Evolutionary conservation across 108 stramenopile genomes (phyloP).

Genomic region (Cyclotella atomus): DNA sequence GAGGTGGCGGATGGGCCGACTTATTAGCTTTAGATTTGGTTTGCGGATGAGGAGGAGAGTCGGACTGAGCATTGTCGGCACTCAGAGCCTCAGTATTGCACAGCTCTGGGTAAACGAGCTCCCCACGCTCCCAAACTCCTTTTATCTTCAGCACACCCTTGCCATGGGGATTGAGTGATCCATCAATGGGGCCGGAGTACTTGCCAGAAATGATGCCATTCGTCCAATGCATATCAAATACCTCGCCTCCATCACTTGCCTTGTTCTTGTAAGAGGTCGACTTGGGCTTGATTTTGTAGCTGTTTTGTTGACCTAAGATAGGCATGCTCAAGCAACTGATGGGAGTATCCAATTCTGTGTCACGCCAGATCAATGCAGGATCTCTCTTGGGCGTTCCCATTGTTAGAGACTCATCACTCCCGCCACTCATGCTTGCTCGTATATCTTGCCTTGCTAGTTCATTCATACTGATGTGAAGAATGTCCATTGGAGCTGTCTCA

Average conservation of each 20-base stretch:
- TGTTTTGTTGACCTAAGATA: not conserved
- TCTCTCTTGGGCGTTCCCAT: not conserved
- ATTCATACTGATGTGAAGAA: not conserved
- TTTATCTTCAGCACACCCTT: slow-evolving; percentile 4
- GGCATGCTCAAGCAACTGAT: not conserved
- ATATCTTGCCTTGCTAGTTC: not conserved
- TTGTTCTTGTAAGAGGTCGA: not conserved
- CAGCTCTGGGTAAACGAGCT: not conserved
- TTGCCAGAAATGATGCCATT: not conserved
- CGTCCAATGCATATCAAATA: slow-evolving; percentile 1
- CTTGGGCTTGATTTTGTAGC: not conserved
- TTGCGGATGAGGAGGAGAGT: not conserved
- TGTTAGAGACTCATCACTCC: not conserved
- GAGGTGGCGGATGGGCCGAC: not conserved
- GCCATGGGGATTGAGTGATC: slow-evolving; percentile 11
- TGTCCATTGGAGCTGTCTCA: not conserved
- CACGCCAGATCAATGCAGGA: not conserved
- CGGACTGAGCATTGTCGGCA: not conserved
- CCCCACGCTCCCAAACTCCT: slow-evolving; percentile 7
- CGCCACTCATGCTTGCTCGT: not conserved
- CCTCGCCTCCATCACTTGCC: not conserved
- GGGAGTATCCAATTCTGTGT: not conserved
- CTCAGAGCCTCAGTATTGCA: not conserved
- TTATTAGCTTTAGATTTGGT: too few relatives aligned
- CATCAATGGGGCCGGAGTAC: slow-evolving; percentile 16